phyloP scores from a whole-genome alignment of 257 asterid species.

The Solanum ossicruentum region DNA sequence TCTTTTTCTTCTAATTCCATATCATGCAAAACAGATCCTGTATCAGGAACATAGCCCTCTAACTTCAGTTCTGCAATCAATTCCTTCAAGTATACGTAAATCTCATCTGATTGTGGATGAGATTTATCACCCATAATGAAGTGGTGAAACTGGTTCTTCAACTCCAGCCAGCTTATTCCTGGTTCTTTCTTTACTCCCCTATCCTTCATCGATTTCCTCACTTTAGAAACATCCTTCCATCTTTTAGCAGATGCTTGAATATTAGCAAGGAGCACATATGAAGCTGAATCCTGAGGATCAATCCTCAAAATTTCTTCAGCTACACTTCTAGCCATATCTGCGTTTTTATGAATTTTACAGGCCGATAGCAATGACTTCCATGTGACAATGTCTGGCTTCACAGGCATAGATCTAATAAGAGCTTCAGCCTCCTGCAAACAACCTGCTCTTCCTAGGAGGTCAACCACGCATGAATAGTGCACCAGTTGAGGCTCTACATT shows the following conservation, averaged over 20 bases:
- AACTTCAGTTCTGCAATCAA: constrained; percentile 43
- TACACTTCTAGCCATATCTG: constrained; percentile 48
- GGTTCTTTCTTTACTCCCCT: constrained; percentile 69
- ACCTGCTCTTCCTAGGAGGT: constrained; percentile 85
- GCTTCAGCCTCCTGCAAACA: constrained; percentile 65
- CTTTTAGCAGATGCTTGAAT: constrained; percentile 50
- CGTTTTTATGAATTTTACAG: constrained; percentile 58
- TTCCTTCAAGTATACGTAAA: constrained; percentile 39
- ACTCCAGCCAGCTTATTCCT: constrained; percentile 79
- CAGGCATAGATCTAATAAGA: constrained; percentile 60
- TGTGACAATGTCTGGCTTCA: constrained; percentile 44
- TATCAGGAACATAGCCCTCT: constrained; percentile 58
- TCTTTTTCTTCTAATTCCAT: constrained; percentile 77
- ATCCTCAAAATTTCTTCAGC: constrained; percentile 47
- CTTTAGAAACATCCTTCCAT: constrained; percentile 52
- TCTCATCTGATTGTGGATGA: constrained; percentile 39
- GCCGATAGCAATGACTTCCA: constrained; percentile 87
- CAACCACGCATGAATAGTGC: constrained; percentile 83
- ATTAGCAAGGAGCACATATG: constrained; percentile 71
- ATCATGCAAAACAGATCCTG: constrained; percentile 52
- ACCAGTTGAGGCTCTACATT: constrained; percentile 51
- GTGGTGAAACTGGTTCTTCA: constrained; percentile 45
- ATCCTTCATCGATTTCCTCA: constrained; percentile 56
- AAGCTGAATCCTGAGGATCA: constrained; percentile 64
- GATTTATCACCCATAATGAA: constrained; percentile 50